These are phyloP conservation scores for Pezicula radicicola DNA, from an alignment of 2,329 filamentous ascomycete species.

Conservation along the genomic window DNA sequence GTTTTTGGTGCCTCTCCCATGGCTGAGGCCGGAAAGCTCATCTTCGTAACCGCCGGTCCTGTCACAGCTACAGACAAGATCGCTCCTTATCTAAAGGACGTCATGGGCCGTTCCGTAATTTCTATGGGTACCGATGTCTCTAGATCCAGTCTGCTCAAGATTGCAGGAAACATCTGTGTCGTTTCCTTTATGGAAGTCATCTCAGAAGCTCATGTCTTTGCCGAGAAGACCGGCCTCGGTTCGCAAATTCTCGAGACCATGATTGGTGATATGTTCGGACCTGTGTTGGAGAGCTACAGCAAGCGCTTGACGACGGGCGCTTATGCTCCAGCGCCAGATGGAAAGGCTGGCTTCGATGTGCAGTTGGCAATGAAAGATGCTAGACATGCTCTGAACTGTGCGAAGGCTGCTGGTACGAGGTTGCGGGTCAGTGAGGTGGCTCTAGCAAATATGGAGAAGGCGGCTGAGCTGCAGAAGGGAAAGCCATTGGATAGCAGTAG, in stretches of 20 bases:
- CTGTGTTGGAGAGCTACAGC: slow-evolving; percentile 38
- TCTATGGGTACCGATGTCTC: slow-evolving; percentile 39
- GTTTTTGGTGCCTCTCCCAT: slow-evolving; percentile 41
- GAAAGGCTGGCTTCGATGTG: slow-evolving; percentile 20
- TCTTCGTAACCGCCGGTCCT: slow-evolving; percentile 39
- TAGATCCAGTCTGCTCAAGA: slow-evolving; percentile 39
- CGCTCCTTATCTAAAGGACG: slow-evolving; percentile 37
- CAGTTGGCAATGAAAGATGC: slow-evolving; percentile 24
- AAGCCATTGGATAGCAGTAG: slow-evolving; percentile 45
- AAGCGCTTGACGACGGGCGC: slow-evolving; percentile 39
- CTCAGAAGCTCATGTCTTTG: slow-evolving; percentile 42
- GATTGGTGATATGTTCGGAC: slow-evolving; percentile 39
- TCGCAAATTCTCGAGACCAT: slow-evolving; percentile 37
- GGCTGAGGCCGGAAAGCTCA: slow-evolving; percentile 40
- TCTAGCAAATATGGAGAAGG: slow-evolving; percentile 40
- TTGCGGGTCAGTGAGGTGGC: slow-evolving; percentile 20
- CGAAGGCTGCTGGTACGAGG: slow-evolving; percentile 13
- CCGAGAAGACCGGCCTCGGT: slow-evolving; percentile 41
- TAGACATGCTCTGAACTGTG: slow-evolving; percentile 21
- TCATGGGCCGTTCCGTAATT: slow-evolving; percentile 39
- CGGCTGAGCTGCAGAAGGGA: slow-evolving; percentile 31
- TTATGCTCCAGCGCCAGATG: slow-evolving; percentile 33
- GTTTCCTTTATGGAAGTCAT: slow-evolving; percentile 39
- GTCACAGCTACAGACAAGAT: slow-evolving; percentile 29
- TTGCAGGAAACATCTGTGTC: slow-evolving; percentile 33